Evolutionary conservation across 305 asterid species (phyloP).

Genomic region (Plantago lanceolata): DNA sequence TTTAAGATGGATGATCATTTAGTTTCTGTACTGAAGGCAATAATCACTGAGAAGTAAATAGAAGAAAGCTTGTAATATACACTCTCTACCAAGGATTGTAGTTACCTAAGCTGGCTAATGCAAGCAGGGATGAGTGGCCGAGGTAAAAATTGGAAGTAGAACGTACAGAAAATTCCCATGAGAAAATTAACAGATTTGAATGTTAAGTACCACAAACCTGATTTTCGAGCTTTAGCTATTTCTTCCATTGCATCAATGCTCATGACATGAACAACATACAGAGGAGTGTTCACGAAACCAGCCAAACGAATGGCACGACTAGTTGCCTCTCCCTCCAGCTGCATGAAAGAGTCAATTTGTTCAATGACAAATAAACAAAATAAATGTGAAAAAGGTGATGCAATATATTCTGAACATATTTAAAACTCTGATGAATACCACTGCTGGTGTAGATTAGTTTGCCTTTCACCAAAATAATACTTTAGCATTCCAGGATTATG

Average conservation of each 20-base stretch:
- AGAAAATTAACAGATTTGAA: too few species aligned
- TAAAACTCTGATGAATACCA: not conserved
- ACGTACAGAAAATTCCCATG: too few species aligned
- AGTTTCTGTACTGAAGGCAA: too few species aligned
- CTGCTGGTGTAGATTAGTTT: not conserved
- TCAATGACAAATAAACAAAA: constrained; percentile 12
- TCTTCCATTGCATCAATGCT: constrained; percentile 98
- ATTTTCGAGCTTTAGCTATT: constrained; percentile 88
- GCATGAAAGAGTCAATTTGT: constrained; percentile 28
- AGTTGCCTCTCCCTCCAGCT: constrained; percentile 97
- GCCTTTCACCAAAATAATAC: not conserved
- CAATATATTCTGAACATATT: not conserved
- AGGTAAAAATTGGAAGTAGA: too few species aligned
- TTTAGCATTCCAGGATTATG: not conserved
- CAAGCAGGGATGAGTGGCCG: too few species aligned
- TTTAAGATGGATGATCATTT: not conserved
- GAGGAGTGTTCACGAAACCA: constrained; percentile 83
- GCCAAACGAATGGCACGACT: constrained; percentile 93
- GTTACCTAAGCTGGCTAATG: too few species aligned
- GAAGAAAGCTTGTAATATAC: too few species aligned
- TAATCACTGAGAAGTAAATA: too few species aligned
- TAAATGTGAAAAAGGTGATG: not conserved
- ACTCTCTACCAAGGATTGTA: too few species aligned
- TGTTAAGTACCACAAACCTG: constrained; percentile 41
- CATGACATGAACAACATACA: constrained; percentile 96